Evolutionary conservation across 2,329 filamentous ascomycete species (phyloP), one percentile per base, ranked within the genome.

Genomic region (Verticillium alfalfae): DNA sequence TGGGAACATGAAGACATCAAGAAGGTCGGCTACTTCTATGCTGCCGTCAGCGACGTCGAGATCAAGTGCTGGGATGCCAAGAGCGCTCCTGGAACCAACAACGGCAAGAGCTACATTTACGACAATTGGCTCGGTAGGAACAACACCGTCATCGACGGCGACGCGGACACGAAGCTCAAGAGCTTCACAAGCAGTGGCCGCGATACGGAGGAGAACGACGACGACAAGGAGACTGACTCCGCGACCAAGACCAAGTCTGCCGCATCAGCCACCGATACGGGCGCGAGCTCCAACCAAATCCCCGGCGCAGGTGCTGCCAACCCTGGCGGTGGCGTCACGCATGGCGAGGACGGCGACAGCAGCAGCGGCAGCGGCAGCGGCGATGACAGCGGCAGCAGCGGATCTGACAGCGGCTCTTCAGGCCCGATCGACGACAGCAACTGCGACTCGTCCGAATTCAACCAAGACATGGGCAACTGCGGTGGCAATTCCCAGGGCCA

Each of bases 11-110:
- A 82, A 22, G 91, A 96, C 75, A 94, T 98, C 81, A 80, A 92
- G 78, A 83, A 84, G 59, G 82, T 91, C 71, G 91, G 92, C 37
- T 98, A 97, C 82, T 97, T 95, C 81, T 97, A 90, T 73, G 90
- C 93, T 60, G 86, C 85, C 54, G 86, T 97, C 69, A 82, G 86
- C 60, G 86, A 93, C 60, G 86, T 99, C 63, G 83, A 80, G n/a
- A 87, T 98, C 39, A 79, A 93, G 67, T 99, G 95, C 87, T 98
- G 91, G 81, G 45, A 45, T 45, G 80, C 84, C 38, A 73, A 77
- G 60, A 76, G 67, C 18, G 70, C 72, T 0, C 87, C 92, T 3
- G 95, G 94, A 36, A 82, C 84, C 26, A 90, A 87, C 75, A 85
- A 82, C 60, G 85, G 86, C 66, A 84, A 80, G 67, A 88, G 88